A percentile compares a stretch with the other conserved stretches of the same genome.
Evolutionary conservation across 2,329 filamentous ascomycete species (phyloP).

Genomic region (Ophiostoma sp.): DNA sequence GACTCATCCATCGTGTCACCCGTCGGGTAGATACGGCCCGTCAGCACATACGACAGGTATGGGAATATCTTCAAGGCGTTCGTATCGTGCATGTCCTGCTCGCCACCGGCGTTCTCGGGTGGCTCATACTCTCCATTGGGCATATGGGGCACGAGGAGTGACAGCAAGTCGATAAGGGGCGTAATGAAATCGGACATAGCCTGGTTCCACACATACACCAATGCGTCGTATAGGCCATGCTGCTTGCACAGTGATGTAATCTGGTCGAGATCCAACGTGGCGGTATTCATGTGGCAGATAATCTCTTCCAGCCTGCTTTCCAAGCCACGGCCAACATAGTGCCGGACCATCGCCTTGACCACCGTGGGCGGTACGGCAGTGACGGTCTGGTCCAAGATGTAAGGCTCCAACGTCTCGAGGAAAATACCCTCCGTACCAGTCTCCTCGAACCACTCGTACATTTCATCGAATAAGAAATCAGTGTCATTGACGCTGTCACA

Average conservation of each 20-base stretch:
- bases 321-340: slow-evolving; percentile 71
- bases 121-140: slow-evolving; percentile 43
- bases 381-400: slow-evolving; percentile 74
- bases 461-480: slow-evolving; percentile 84
- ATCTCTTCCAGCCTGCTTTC: slow-evolving; percentile 83
- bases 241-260: slow-evolving; percentile 86
- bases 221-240: slow-evolving; percentile 85
- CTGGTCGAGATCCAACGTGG: slow-evolving; percentile 89
- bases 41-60: slow-evolving; percentile 86
- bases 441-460: slow-evolving; percentile 87
- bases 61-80: slow-evolving; percentile 89
- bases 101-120: slow-evolving; percentile 47
- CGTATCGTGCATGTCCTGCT: slow-evolving; percentile 56
- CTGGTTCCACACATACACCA: slow-evolving; percentile 96
- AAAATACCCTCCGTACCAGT: slow-evolving; percentile 68
- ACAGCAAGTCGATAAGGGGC: slow-evolving; percentile 75
- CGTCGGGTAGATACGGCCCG: slow-evolving; percentile 85
- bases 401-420: slow-evolving; percentile 80
- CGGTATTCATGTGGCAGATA: slow-evolving; percentile 85
- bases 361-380: slow-evolving; percentile 71
- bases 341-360: slow-evolving; percentile 76
- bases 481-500: slow-evolving; percentile 71
- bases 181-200: slow-evolving; percentile 85
- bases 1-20: slow-evolving; percentile 67
- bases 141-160: slow-evolving; percentile 58